A percentile compares a stretch with the other conserved stretches of the same genome.
Evolutionary conservation across 2,329 filamentous ascomycete species (phyloP).

Genomic region (Colletotrichum gigasporum): DNA sequence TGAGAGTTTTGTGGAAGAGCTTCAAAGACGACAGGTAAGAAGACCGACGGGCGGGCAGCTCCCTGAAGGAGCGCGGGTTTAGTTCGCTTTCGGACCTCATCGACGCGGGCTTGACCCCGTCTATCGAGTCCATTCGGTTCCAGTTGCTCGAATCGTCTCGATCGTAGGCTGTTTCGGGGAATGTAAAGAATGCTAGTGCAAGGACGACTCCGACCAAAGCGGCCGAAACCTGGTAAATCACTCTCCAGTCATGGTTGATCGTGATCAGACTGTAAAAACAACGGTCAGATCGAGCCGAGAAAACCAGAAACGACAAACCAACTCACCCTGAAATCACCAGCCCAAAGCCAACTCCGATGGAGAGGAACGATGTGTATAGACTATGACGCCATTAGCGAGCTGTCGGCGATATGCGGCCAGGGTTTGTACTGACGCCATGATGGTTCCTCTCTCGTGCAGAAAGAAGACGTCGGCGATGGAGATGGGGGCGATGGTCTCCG

Average conservation of each 20-base stretch:
- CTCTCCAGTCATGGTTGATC: slow-evolving; percentile 57
- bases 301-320: not conserved
- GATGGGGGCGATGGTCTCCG: slow-evolving; percentile 59
- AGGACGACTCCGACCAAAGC: slow-evolving; percentile 59
- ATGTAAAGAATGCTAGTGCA: slow-evolving; percentile 59
- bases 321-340: slow-evolving; percentile 51
- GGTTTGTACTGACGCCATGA: slow-evolving; percentile 55
- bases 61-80: not conserved
- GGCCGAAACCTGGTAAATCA: slow-evolving; percentile 60
- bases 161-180: slow-evolving; percentile 66
- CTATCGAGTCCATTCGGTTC: slow-evolving; percentile 12
- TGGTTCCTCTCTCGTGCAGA: slow-evolving; percentile 61
- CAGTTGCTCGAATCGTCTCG: slow-evolving; percentile 36
- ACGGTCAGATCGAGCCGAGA: not conserved
- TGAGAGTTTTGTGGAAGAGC: slow-evolving; percentile 52
- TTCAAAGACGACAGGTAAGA: slow-evolving; percentile 47
- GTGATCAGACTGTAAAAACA: slow-evolving; percentile 51
- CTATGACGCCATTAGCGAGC: slow-evolving; percentile 16
- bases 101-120: slow-evolving; percentile 18
- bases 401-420: not conserved
- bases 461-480: slow-evolving; percentile 67
- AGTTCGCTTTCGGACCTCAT: slow-evolving; percentile 32
- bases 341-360: slow-evolving; percentile 52
- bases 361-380: slow-evolving; percentile 51
- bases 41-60: not conserved